These are phyloP conservation scores for Venturia oleaginea DNA, from an alignment of 2,329 filamentous ascomycete genomes.

Conservation along the genomic window DNA sequence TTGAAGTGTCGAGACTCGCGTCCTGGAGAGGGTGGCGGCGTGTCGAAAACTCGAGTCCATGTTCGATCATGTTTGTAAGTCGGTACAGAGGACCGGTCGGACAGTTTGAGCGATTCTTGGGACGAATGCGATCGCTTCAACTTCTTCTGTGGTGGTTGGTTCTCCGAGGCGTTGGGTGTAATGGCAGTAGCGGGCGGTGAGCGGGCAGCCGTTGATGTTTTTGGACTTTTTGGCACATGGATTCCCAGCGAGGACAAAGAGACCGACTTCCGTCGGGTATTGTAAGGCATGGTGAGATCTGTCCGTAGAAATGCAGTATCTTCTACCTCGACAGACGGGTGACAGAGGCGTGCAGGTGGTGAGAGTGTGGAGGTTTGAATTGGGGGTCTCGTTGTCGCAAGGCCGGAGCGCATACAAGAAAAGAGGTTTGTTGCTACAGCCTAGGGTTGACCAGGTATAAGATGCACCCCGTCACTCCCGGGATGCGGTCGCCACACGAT, in stretches of 20 bases:
- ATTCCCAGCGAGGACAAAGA: conserved; percentile 90
- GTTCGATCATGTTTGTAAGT: conserved; percentile 25
- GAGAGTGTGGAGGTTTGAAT: neutral
- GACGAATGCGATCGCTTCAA: conserved; percentile 67
- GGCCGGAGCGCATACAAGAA: conserved; percentile 8
- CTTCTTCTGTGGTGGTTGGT: conserved; percentile 44
- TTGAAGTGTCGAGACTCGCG: conserved; percentile 43
- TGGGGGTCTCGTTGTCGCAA: neutral
- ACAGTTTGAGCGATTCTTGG: conserved; percentile 19
- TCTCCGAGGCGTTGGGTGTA: conserved; percentile 11
- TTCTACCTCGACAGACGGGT: neutral
- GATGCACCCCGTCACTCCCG: neutral
- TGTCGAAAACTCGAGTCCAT: conserved; percentile 50
- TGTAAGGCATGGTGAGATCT: conserved; percentile 67
- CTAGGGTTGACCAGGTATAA: neutral
- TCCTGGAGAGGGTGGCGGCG: conserved; percentile 67
- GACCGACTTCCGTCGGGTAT: conserved; percentile 91
- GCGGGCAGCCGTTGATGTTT: conserved; percentile 31
- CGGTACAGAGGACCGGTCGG: conserved; percentile 26
- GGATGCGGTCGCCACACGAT: conserved; percentile 2
- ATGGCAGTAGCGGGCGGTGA: conserved; percentile 52
- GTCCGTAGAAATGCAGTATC: neutral
- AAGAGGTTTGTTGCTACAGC: conserved; percentile 3
- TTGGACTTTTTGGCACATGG: conserved; percentile 57
- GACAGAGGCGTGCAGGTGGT: neutral